phyloP scores from a whole-genome alignment of 257 asterid genomes.

The Solanum chmielewskii region DNA sequence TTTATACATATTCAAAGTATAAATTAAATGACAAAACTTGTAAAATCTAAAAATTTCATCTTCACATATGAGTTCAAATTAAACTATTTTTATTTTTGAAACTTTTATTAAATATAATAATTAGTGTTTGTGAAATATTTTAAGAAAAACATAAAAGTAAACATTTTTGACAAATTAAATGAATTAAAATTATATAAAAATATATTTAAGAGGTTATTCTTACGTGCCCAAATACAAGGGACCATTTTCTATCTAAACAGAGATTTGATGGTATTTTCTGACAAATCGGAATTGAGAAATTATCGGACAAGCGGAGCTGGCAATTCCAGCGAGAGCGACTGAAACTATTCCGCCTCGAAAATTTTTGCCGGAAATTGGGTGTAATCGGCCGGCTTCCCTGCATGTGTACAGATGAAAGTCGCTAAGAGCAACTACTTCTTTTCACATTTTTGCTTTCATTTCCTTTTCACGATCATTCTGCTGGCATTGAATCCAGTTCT shows the following conservation, averaged over 20 bases:
- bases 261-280: not conserved
- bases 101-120: not conserved
- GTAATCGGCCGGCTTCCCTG: not conserved
- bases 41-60: not conserved
- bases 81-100: not conserved
- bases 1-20: not conserved
- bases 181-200: not conserved
- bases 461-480: slow-evolving; percentile 11
- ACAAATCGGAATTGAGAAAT: not conserved
- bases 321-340: not conserved
- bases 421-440: not conserved
- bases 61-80: not conserved
- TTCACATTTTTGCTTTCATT: not conserved
- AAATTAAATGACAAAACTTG: not conserved
- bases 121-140: not conserved
- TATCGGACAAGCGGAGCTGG: not conserved
- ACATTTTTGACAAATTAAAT: not conserved
- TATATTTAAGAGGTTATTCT: not conserved
- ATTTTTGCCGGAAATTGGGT: not conserved
- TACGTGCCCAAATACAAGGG: not conserved
- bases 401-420: not conserved
- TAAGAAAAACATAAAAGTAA: not conserved
- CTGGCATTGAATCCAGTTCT: slow-evolving; percentile 14
- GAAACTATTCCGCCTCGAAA: not conserved
- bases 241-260: not conserved